Conservation (phyloP, 2,329 filamentous ascomycete species). For the Lomentospora prolificans region DNA sequence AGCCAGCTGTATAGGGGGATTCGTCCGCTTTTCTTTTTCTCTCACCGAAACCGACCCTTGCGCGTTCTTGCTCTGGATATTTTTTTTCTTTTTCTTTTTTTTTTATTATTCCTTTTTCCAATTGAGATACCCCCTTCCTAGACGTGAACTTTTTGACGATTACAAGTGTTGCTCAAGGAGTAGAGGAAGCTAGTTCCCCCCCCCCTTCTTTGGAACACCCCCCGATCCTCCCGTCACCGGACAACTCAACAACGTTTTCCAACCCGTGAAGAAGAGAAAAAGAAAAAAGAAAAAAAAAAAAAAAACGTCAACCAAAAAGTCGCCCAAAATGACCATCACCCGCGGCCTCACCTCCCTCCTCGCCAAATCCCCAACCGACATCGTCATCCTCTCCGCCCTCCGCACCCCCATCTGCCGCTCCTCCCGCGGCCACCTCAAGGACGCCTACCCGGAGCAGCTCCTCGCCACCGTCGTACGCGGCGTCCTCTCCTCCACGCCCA, state of each 20-base stretch:
- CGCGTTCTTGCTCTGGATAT: too few relatives aligned
- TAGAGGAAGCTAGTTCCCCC: too few relatives aligned
- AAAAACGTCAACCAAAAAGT: not conserved
- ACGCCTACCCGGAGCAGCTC: conserved; percentile 85
- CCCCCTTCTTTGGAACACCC: not conserved
- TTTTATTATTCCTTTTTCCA: not conserved
- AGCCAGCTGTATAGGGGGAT: too few relatives aligned
- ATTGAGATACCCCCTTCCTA: not conserved
- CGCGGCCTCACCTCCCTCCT: conserved; percentile 68
- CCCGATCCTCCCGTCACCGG: not conserved
- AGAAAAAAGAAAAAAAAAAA: not conserved
- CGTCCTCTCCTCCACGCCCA: conserved; percentile 51
- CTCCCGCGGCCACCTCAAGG: conserved; percentile 73
- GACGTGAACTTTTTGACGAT: too few relatives aligned
- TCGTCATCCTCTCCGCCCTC: conserved; percentile 82
- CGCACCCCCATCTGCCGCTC: conserved; percentile 79
- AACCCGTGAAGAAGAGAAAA: not conserved
- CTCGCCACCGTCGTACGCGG: conserved; percentile 50
- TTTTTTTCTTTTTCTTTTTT: not conserved
- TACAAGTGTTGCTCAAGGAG: too few relatives aligned
- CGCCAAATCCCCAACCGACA: conserved; percentile 67
- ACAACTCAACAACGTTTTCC: not conserved
- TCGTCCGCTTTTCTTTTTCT: not conserved
- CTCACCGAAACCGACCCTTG: too few relatives aligned
- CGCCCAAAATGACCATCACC: conserved; percentile 36